Conservation (phyloP, 2,329 filamentous ascomycete species). For the Trichoderma sp. region DNA sequence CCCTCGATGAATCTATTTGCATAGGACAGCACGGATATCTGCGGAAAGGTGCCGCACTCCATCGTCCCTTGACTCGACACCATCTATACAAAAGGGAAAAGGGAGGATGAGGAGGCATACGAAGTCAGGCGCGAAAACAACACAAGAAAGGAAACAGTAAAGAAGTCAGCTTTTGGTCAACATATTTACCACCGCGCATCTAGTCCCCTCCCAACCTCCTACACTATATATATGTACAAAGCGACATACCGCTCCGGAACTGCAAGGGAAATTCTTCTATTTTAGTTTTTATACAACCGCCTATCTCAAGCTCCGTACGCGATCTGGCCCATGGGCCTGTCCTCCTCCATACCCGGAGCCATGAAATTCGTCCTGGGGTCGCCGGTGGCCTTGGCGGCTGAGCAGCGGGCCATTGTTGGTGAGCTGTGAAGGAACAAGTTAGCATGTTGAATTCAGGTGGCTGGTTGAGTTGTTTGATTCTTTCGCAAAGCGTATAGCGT, state of each 20-base stretch:
- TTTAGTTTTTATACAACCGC: conserved; percentile 44
- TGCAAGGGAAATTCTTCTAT: conserved; percentile 41
- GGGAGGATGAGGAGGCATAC: neutral
- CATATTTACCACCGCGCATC: conserved; percentile 34
- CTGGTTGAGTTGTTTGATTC: no score
- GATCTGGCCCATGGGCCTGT: conserved; percentile 63
- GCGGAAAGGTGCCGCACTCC: neutral
- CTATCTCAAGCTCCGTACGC: conserved; percentile 55
- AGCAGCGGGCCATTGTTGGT: conserved; percentile 97
- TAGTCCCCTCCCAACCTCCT: conserved; percentile 36
- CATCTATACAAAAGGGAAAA: neutral
- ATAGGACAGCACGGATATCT: neutral
- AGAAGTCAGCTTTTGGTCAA: conserved; percentile 26
- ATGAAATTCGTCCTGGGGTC: conserved; percentile 79
- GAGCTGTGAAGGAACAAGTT: conserved; percentile 61
- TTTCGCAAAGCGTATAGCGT: no score
- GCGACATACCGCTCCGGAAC: conserved; percentile 37
- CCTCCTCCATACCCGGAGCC: conserved; percentile 69
- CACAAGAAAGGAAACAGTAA: no score
- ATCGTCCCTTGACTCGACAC: neutral
- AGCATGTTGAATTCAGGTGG: conserved; percentile 25
- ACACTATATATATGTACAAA: conserved; percentile 46
- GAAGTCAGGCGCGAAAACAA: no score
- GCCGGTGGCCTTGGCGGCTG: conserved; percentile 82
- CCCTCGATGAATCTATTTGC: neutral